Evolutionary conservation across 1,284 basidiomycete species (phyloP).

Genomic region (Xerocomus nothofagi): DNA sequence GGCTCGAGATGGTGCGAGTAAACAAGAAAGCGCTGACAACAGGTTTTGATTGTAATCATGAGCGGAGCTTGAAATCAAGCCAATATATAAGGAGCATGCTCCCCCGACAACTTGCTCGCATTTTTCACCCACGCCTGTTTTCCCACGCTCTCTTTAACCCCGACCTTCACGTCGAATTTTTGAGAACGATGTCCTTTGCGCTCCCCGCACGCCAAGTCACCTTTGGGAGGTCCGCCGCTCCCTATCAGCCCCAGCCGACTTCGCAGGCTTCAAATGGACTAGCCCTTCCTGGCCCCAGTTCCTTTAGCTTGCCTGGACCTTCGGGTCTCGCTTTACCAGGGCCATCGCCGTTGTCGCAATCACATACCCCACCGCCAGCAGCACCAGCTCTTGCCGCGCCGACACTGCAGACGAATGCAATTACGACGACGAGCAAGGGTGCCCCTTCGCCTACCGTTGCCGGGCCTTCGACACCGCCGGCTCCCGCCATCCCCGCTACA

Average conservation of each 20-base stretch:
- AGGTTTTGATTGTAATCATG: conserved; percentile 21
- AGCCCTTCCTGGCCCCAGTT: conserved; percentile 52
- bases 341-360: conserved; percentile 35
- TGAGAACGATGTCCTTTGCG: conserved; percentile 62
- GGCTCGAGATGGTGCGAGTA: conserved; percentile 26
- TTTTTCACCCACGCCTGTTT: conserved; percentile 30
- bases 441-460: conserved; percentile 38
- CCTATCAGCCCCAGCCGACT: conserved; percentile 45
- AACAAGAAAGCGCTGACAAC: conserved; percentile 17
- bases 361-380: conserved; percentile 37
- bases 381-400: conserved; percentile 29
- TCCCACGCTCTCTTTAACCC: conserved; percentile 32
- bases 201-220: conserved; percentile 75
- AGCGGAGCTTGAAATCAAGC: conserved; percentile 32
- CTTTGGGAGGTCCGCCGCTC: conserved; percentile 62
- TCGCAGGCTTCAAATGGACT: conserved; percentile 42
- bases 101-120: conserved; percentile 10
- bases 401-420: conserved; percentile 29
- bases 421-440: conserved; percentile 29
- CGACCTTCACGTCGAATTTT: conserved; percentile 21
- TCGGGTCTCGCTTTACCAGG: conserved; percentile 47
- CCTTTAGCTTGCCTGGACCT: conserved; percentile 44
- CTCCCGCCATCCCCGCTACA: conserved; percentile 52
- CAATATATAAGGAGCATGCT: conserved; percentile 31
- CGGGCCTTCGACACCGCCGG: conserved; percentile 53